Evolutionary conservation across 495 filamentous ascomycete genomes (phyloP), one percentile per base, ranked within the genome.

Genomic region (Hapsidospora chrysogenum): DNA sequence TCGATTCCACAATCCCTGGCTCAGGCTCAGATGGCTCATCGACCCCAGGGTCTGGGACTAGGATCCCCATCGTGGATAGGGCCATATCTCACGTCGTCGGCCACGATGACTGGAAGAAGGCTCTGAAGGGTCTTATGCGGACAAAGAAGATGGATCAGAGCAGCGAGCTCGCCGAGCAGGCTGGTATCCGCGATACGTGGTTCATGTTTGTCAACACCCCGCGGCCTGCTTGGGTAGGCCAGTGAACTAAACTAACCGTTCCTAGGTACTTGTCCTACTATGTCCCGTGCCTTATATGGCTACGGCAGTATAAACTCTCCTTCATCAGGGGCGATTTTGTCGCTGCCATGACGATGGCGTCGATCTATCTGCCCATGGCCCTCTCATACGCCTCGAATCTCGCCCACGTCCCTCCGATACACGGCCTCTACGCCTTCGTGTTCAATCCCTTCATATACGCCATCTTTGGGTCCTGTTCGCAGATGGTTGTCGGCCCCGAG

Each of bases 331-430:
- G 92, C 20, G 89, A 99, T 57, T 61, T 95, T 20, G 63, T 85
- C 8, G 85, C 89, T 9, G 72, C 80, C 30, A 52, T 96, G 35
- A 95, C 89, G 2, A 76, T 99, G 57, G 84, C 87, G 1, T 93
- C 85, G 10, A 85, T 99, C 60, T 99, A 99, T 48, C 81, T 99
- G 25, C 89, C 89, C 17, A 95, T 99, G 87, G 77, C 87, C 0
- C 69, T 99, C 18, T 95, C 86, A 3, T 69, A 85, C 39, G 85
- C 87, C n/a, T 73, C 79, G 18, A 99, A 96, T 52, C 74, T 99
- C 26, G 89, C 78, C 5, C 87, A 96, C 47, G 73, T 94, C 11
- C 85, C 87, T 7, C 77, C 89, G 0, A 84, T 96, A 55, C 85
- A 92, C 49, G 89, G 89, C n/a, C 66, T 99, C 15, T 96, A 96